Evolutionary conservation across 805 yeast genomes (phyloP), one percentile per base, ranked within the genome.

Genomic region (Brettanomyces custersianus): DNA sequence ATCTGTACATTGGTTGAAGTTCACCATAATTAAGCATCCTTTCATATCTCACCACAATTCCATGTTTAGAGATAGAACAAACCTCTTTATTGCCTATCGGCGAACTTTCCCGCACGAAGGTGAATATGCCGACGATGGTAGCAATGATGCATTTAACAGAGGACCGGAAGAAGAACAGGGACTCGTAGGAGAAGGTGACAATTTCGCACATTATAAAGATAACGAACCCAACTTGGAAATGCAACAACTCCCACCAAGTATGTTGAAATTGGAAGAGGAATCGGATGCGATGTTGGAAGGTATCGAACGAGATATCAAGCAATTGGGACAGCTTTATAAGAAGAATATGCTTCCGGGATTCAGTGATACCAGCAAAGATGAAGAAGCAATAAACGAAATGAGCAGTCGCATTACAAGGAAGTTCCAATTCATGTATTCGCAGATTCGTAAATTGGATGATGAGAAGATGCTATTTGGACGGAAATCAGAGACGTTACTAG

Each of bases 51-150:
- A 16, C 12, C 18, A 13, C 12, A 12, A 11, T 13, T 15, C 16
- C 36, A 86, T 90, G 96, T 84, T 82, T 52, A 70, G 97, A 55
- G 97, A 92, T 60, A 69, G 96, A 55, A 92, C 98, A n/a, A 90
- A 88, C 52, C 68, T 90, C 44, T 90, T 70, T 57, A 64, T 87
- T 17, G 86, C 96, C 31, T 90, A 83, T 54, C 74, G 98, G 43
- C 75, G 92, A 40, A 87, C 97, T 9, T 80, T 79, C 39, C 94
- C 95, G 0, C 87, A 87, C 45, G 74, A 70, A 42, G 61, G 63
- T 17, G 44, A 43, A 10, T 41, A 40, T 37, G 41, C 39, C 40
- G 41, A 37, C 47, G 37, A 33, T 16, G 26, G 25, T 8, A 12
- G 17, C 8, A 17, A 17, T n/a, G 29, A 39, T n/a, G 38, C 52